phyloP scores from a whole-genome alignment of 106 monocot genomes.

The Phalaenopsis aphrodite region DNA sequence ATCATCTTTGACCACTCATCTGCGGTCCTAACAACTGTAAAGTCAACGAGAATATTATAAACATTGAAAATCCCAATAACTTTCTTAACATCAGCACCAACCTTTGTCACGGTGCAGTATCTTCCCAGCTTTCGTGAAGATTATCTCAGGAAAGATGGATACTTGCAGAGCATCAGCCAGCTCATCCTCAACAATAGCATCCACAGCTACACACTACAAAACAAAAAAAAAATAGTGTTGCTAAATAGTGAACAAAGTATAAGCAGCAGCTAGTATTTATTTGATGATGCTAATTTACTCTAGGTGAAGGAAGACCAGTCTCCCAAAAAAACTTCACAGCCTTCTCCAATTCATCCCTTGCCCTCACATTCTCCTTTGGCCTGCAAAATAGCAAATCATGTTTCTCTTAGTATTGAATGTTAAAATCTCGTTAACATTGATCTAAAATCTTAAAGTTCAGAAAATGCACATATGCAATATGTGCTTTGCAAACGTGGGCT shows the following conservation, averaged over 20 bases:
- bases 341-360: slow-evolving; percentile 59
- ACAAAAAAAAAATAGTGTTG: not conserved
- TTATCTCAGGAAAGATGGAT: slow-evolving; percentile 63
- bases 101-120: slow-evolving; percentile 82
- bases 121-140: slow-evolving; percentile 89
- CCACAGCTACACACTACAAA: slow-evolving; percentile 79
- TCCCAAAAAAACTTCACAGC: slow-evolving; percentile 82
- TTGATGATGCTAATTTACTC: slow-evolving; percentile 30
- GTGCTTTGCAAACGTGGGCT: not conserved
- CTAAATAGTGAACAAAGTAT: not conserved
- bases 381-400: slow-evolving; percentile 20
- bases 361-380: slow-evolving; percentile 69
- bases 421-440: not conserved
- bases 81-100: slow-evolving; percentile 8
- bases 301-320: slow-evolving; percentile 65
- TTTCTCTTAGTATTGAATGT: no score
- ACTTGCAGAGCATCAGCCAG: slow-evolving; percentile 54
- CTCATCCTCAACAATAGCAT: slow-evolving; percentile 69
- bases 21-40: slow-evolving; percentile 60
- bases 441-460: not conserved
- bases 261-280: no score
- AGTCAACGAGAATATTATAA: not conserved
- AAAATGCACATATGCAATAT: not conserved
- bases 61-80: not conserved
- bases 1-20: slow-evolving; percentile 94